Evolutionary conservation across 768 basidiomycete genomes (phyloP).

Genomic region (Lentinula sp.): DNA sequence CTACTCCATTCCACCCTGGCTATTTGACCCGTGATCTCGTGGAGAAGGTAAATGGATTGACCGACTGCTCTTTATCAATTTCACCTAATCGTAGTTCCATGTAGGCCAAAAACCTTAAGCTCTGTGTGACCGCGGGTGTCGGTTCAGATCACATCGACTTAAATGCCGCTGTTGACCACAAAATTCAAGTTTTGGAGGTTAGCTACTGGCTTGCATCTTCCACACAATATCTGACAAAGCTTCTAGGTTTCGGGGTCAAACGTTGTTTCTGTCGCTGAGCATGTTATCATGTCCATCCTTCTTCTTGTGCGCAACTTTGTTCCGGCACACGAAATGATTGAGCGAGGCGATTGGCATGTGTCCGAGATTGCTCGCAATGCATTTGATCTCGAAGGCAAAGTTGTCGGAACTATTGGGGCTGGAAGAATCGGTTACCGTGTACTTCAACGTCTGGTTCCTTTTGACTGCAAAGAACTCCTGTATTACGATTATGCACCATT

Average conservation of each 20-base stretch:
- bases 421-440: slow-evolving; percentile 84
- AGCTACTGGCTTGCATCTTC: not conserved
- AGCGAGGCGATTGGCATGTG: slow-evolving; percentile 83
- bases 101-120: slow-evolving; percentile 83
- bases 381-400: slow-evolving; percentile 87
- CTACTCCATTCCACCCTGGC: slow-evolving; percentile 83
- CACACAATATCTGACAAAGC: not conserved
- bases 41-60: slow-evolving; percentile 42
- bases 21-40: slow-evolving; percentile 73
- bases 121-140: slow-evolving; percentile 88
- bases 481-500: slow-evolving; percentile 85
- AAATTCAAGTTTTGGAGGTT: slow-evolving; percentile 74
- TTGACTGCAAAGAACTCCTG: slow-evolving; percentile 85
- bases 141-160: slow-evolving; percentile 90
- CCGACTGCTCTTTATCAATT: not conserved
- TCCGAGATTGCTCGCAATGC: slow-evolving; percentile 78
- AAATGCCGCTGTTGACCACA: slow-evolving; percentile 76
- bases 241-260: slow-evolving; percentile 79
- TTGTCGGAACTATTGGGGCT: slow-evolving; percentile 85
- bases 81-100: not conserved
- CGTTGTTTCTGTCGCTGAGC: slow-evolving; percentile 88
- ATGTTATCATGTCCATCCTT: slow-evolving; percentile 87
- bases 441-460: slow-evolving; percentile 71
- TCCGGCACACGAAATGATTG: slow-evolving; percentile 87
- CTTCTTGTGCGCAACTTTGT: slow-evolving; percentile 87